Evolutionary conservation across 768 basidiomycete species (phyloP), one percentile per base, ranked within the genome.

Genomic region (Trametes elegans): DNA sequence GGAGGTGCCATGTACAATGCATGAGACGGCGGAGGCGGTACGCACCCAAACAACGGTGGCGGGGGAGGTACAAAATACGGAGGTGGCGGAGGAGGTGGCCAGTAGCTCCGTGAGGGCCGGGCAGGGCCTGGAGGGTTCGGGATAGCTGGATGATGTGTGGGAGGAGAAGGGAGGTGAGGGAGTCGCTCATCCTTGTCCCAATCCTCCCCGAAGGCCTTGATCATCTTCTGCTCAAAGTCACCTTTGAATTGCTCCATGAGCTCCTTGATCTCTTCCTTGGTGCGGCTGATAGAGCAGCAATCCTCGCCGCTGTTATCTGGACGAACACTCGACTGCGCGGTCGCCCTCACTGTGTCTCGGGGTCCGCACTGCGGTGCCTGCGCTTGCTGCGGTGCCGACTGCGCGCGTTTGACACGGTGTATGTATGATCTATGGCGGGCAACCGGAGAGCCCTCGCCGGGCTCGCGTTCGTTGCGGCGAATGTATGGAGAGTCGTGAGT

Each of bases 171-270:
- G 4, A 52, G 31, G 36, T 44, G 24, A 1, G 55, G 41, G 16
- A 53, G 42, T 7, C 28, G 56, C 27, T 49, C 26, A 10, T 44
- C 29, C n/a, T 40, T 34, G 34, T 53, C 48, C 61, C 59, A 65
- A 18, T 56, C 60, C 21, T 55, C 35, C 24, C 62, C 64, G 40
- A 66, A 66, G 1, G 61, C 40, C 47, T 47, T 53, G 14, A 35
- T 46, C 59, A 64, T 61, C 18, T 49, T 58, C 16, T 48, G 18
- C 29, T 63, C 62, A 40, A 63, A 54, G 27, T 66, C 58, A 13
- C 27, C 40, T 28, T 57, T 53, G 58, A 66, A 63, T 19, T 52
- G 43, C 3, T 52, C 51, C 42, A 59, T 51, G 11, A 62, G 53
- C 23, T 28, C 48, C 39, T 61, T 49, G 34, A 65, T 51, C 23